Evolutionary conservation across 441 rosid genomes (phyloP).

Genomic region (Erodium moschatum): DNA sequence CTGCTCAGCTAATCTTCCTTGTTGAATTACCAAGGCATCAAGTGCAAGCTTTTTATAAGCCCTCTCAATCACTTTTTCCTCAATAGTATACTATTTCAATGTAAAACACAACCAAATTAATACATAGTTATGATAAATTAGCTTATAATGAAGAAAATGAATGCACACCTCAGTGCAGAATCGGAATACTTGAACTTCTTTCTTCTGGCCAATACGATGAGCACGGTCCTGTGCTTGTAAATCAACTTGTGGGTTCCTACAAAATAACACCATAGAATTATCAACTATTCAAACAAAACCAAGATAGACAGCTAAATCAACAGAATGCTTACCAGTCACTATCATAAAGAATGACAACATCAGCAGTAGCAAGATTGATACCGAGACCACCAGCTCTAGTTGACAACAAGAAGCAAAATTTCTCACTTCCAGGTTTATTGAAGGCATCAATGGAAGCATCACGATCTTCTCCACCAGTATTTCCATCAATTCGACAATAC

Average conservation of each 20-base stretch:
- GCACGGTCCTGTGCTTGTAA: slow-evolving; percentile 99
- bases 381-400: slow-evolving; percentile 99
- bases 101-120: slow-evolving; percentile 21
- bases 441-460: slow-evolving; percentile 96
- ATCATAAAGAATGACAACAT: slow-evolving; percentile 96
- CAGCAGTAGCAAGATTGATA: slow-evolving; percentile 98
- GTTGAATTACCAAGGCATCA: slow-evolving; percentile 97
- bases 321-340: slow-evolving; percentile 76
- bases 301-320: slow-evolving; percentile 9
- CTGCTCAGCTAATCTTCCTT: slow-evolving; percentile 97
- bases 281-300: slow-evolving; percentile 7
- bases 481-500: slow-evolving; percentile 98
- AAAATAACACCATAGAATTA: slow-evolving; percentile 24
- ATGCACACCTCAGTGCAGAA: slow-evolving; percentile 87
- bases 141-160: slow-evolving; percentile 12
- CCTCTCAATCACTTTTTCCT: slow-evolving; percentile 98
- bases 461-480: slow-evolving; percentile 98
- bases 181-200: slow-evolving; percentile 98
- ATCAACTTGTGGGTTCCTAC: slow-evolving; percentile 99
- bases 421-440: slow-evolving; percentile 96
- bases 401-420: slow-evolving; percentile 89
- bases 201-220: slow-evolving; percentile 97
- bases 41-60: slow-evolving; percentile 98
- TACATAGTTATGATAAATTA: neutral
- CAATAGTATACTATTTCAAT: slow-evolving; percentile 80